phyloP scores from a whole-genome alignment of 768 basidiomycete species.

The Lactarius tabidus region DNA sequence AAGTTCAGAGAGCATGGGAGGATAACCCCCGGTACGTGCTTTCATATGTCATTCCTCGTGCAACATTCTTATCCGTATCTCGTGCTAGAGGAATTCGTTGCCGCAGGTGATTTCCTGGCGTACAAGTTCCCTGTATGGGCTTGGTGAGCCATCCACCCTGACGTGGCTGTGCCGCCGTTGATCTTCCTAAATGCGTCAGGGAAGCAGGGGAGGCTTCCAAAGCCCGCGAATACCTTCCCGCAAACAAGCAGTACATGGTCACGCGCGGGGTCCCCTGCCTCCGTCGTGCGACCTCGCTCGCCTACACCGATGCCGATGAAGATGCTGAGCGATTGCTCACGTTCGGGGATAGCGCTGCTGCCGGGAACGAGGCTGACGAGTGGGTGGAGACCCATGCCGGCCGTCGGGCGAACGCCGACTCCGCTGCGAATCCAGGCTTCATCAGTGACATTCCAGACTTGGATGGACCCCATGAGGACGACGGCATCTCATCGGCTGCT shows the following conservation, averaged over 20 bases:
- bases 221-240: conserved; percentile 87
- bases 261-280: conserved; percentile 96
- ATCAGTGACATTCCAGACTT: conserved; percentile 89
- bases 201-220: conserved; percentile 88
- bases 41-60: conserved; percentile 14
- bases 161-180: conserved; percentile 10
- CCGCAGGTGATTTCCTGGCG: conserved; percentile 92
- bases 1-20: conserved; percentile 99
- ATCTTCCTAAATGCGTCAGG: conserved; percentile 45
- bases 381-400: conserved; percentile 99
- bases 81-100: conserved; percentile 90
- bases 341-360: conserved; percentile 62
- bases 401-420: conserved; percentile 50
- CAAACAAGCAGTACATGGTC: conserved; percentile 94
- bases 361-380: conserved; percentile 67
- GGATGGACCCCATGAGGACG: conserved; percentile 51
- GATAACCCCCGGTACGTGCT: conserved; percentile 81
- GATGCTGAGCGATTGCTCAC: conserved; percentile 90
- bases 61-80: conserved; percentile 24
- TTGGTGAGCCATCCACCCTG: conserved; percentile 56
- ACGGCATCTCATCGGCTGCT: conserved; percentile 29
- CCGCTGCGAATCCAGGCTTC: conserved; percentile 52
- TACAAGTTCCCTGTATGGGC: conserved; percentile 99
- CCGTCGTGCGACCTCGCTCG: conserved; percentile 84
- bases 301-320: conserved; percentile 94